Percentiles rank a stretch among this genome's conserved stretches.
These are phyloP conservation scores for Saccharomyces pastorianus DNA, from an alignment of 1,139 yeast species.

Conservation along the genomic window DNA sequence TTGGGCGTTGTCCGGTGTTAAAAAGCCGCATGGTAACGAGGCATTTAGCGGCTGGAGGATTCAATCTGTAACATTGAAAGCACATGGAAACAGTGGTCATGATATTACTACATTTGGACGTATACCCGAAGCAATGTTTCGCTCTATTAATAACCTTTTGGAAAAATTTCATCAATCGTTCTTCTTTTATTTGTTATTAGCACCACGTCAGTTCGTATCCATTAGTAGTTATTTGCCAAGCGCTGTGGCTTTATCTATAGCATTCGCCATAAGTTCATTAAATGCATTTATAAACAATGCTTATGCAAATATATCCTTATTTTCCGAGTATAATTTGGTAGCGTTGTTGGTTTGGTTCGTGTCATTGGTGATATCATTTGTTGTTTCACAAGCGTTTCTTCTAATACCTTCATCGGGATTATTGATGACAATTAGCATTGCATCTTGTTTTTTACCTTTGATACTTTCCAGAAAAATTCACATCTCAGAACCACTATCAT, in stretches of 20 bases:
- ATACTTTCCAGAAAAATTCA: slow-evolving; percentile 6
- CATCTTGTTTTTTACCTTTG: slow-evolving; percentile 16
- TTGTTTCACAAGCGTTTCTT: slow-evolving; percentile 20
- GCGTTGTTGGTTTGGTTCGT: slow-evolving; percentile 14
- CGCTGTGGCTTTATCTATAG: slow-evolving; percentile 62
- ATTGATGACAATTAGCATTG: slow-evolving; percentile 11
- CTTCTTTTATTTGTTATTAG: slow-evolving; percentile 78
- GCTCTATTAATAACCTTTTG: slow-evolving; percentile 83
- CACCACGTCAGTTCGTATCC: slow-evolving; percentile 76
- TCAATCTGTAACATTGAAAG: slow-evolving; percentile 77
- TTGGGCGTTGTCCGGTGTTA: slow-evolving; percentile 64
- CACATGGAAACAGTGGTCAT: slow-evolving; percentile 37
- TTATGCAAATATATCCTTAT: slow-evolving; percentile 15
- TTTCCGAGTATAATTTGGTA: slow-evolving; percentile 16
- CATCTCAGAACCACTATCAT: slow-evolving; percentile 21
- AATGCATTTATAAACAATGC: slow-evolving; percentile 47
- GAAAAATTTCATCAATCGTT: slow-evolving; percentile 97
- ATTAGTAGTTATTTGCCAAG: slow-evolving; percentile 91
- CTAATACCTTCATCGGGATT: slow-evolving; percentile 10
- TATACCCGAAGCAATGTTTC: slow-evolving; percentile 73
- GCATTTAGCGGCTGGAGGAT: slow-evolving; percentile 96
- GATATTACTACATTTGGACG: slow-evolving; percentile 93
- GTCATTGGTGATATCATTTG: slow-evolving; percentile 21
- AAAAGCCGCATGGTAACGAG: slow-evolving; percentile 63
- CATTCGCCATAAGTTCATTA: slow-evolving; percentile 66